phyloP scores from a whole-genome alignment of 768 basidiomycete genomes.

The Hypholoma fasciculare region DNA sequence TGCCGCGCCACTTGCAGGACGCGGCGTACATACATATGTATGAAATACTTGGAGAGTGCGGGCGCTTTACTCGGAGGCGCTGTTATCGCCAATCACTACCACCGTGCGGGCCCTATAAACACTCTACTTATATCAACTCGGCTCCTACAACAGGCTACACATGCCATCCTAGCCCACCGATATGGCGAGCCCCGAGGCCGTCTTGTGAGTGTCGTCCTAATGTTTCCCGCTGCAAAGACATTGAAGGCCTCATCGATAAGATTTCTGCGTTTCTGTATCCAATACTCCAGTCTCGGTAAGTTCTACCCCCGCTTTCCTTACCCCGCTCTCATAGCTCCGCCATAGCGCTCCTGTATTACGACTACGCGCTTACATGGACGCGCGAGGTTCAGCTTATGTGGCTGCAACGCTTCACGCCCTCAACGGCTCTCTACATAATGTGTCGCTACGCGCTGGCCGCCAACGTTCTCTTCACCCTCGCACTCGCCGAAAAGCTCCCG shows the following conservation, averaged over 20 bases:
- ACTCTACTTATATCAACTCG: too few species aligned
- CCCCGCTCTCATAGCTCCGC: neutral
- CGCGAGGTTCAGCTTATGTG: conserved; percentile 18
- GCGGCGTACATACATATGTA: too few species aligned
- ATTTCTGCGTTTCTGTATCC: conserved; percentile 9
- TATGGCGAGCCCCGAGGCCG: neutral
- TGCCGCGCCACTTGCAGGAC: too few species aligned
- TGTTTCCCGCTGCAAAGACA: neutral
- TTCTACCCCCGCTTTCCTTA: neutral
- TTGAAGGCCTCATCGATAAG: neutral
- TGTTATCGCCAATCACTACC: too few species aligned
- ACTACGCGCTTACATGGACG: conserved; percentile 13
- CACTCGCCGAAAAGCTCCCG: conserved; percentile 9
- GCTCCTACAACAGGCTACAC: too few species aligned
- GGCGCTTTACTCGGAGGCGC: too few species aligned
- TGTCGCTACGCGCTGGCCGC: conserved; percentile 17
- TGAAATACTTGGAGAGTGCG: too few species aligned
- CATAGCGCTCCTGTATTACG: conserved; percentile 15
- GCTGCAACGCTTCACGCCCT: conserved; percentile 6
- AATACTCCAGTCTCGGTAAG: conserved; percentile 12
- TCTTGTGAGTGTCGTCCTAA: neutral
- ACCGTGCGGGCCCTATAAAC: too few species aligned
- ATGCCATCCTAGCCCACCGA: too few species aligned
- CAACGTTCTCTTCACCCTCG: conserved; percentile 13
- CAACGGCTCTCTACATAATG: conserved; percentile 14